Base-by-base conservation (phyloP, 148 eudicot genomes). In the Gaultheria prostrata region DNA sequence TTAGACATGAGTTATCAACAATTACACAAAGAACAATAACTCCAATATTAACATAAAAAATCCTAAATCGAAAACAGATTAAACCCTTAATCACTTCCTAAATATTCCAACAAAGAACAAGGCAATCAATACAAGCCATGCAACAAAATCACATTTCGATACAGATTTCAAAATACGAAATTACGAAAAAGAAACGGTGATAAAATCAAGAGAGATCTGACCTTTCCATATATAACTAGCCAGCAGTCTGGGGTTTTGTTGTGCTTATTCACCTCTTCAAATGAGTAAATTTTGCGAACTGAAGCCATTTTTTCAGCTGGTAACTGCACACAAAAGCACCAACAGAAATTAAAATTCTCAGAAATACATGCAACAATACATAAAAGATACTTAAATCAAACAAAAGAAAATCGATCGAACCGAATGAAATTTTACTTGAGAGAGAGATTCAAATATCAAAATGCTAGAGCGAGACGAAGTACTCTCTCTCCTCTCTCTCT, bases 251-350 rank as follows among this genome's bases (percentile, higher is more conserved):
- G 80, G 28, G 83, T 76, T 28, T 83, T 83, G 86, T 89, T 85
- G 86, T 91, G 93, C 88, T 88, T 85, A 2, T 86, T 82, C 24
- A 89, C 91, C 45, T 91, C 93, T 82, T 89, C 90, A 49, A 89
- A 91, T n/a, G 46, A 53, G 49, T 83, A 84, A 80, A 85, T 43
- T 78, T 89, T 89, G 39, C 81, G 87, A 87, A 88, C 93, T 73
- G 93, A 63, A 53, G 85, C 85, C 91, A 88, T 89, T 76, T 18
- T 82, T 39, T 14, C 33, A 72, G 72, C 85, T 77, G 72, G 82
- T 70, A 2, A 61, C 82, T 77, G 84, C 79, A 85, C 79, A 63
- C 33, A 76, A 83, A 82, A 81, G 46, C 48, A 43, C 18, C 76
- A 20, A 39, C 50, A 49, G 49, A 48, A 30, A 4, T 6, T 71